These are phyloP conservation scores for Styphnolobium japonicum DNA, from an alignment of 306 rosid species.

Conservation along the genomic window DNA sequence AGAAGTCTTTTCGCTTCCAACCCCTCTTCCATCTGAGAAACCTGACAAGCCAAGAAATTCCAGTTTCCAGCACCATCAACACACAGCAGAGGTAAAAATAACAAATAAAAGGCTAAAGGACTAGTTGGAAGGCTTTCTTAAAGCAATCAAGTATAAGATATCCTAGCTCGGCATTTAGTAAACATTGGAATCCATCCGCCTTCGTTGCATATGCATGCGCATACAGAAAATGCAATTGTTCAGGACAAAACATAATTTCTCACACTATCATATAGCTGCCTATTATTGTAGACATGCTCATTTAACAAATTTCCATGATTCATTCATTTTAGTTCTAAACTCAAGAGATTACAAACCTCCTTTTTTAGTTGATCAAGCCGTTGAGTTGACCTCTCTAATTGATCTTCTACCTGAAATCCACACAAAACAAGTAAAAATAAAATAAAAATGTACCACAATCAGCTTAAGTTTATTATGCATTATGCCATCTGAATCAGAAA, in stretches of 20 bases:
- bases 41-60: constrained; percentile 44
- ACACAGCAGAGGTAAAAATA: constrained; percentile 4
- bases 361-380: constrained; percentile 57
- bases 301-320: neutral
- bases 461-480: constrained; percentile 5
- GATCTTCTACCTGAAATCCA: constrained; percentile 56
- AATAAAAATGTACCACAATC: neutral
- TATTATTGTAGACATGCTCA: neutral
- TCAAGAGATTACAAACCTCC: constrained; percentile 65
- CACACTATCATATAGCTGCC: constrained; percentile 14
- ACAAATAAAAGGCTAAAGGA: neutral
- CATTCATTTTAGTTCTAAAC: constrained; percentile 12
- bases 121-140: neutral
- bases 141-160: neutral
- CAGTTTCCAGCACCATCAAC: constrained; percentile 28
- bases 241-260: neutral
- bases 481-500: constrained; percentile 23
- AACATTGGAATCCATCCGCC: neutral
- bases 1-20: constrained; percentile 42
- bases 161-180: neutral
- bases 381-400: constrained; percentile 56
- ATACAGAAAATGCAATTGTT: constrained; percentile 1
- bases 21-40: constrained; percentile 51
- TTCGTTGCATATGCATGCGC: neutral
- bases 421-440: neutral